A percentile compares a stretch with the other conserved stretches of the same genome.
phyloP scores from a whole-genome alignment of 345 rosid species.

The Euclidium syriacum region DNA sequence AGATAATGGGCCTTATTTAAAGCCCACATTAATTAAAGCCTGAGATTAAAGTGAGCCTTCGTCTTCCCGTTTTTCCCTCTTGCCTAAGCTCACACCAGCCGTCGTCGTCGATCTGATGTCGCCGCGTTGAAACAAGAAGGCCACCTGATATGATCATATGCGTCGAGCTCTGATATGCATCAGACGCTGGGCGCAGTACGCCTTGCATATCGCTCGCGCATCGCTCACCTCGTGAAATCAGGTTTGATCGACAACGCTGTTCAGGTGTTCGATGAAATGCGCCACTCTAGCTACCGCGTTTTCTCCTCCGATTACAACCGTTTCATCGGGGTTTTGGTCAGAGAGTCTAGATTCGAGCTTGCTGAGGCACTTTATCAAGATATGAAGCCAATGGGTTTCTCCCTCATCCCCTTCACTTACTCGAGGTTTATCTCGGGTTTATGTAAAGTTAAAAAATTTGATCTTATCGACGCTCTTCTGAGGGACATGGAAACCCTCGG shows the following conservation, averaged over 20 bases:
- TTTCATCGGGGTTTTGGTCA: conserved; percentile 71
- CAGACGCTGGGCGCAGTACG: conserved; percentile 79
- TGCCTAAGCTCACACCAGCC: conserved; percentile 20
- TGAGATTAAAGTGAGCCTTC: conserved; percentile 5
- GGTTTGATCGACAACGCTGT: conserved; percentile 74
- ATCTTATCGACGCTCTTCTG: conserved; percentile 50
- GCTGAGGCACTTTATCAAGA: conserved; percentile 57
- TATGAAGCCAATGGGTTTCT: conserved; percentile 66
- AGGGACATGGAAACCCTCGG: conserved; percentile 67
- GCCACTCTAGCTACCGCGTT: conserved; percentile 66
- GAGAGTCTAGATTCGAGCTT: conserved; percentile 56
- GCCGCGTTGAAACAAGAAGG: conserved; percentile 15
- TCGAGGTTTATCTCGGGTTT: conserved; percentile 89
- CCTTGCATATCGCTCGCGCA: conserved; percentile 73
- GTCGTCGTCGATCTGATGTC: conserved; percentile 34
- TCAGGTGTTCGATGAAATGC: conserved; percentile 89
- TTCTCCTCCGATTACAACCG: conserved; percentile 81
- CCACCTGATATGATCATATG: conserved; percentile 38
- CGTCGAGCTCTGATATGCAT: conserved; percentile 60
- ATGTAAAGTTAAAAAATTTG: conserved; percentile 52
- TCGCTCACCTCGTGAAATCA: conserved; percentile 52
- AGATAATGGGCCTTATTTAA: not conserved
- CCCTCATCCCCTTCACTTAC: conserved; percentile 78
- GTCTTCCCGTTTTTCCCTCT: conserved; percentile 11
- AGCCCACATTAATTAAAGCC: conserved; percentile 13